A percentile compares a stretch with the other conserved stretches of the same genome.
Conservation (phyloP, 495 filamentous ascomycete genomes). For the Stereocaulon alpinum region DNA sequence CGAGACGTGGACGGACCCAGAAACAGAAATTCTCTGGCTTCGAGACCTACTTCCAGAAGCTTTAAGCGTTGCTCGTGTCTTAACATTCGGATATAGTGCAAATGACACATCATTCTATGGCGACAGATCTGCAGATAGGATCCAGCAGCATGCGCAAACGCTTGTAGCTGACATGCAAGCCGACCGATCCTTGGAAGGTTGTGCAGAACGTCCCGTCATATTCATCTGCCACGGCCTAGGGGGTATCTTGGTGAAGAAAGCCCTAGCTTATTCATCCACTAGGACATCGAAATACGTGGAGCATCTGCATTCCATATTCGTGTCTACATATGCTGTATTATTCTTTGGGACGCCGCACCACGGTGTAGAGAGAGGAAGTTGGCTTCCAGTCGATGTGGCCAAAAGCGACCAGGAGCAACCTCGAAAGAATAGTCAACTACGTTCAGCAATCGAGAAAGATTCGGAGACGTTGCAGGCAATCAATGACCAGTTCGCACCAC, state of each 20-base stretch:
- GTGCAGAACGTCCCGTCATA: slow-evolving; percentile 28
- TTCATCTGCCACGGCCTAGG: slow-evolving; percentile 42
- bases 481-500: slow-evolving; percentile 30
- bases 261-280: slow-evolving; percentile 23
- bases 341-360: slow-evolving; percentile 31
- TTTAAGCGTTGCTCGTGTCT: slow-evolving; percentile 13
- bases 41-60: slow-evolving; percentile 17
- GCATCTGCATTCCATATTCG: slow-evolving; percentile 25
- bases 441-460: slow-evolving; percentile 19
- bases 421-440: slow-evolving; percentile 12
- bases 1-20: slow-evolving; percentile 23
- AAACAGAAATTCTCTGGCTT: slow-evolving; percentile 15
- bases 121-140: slow-evolving; percentile 16
- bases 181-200: slow-evolving; percentile 19
- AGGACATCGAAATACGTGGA: slow-evolving; percentile 18
- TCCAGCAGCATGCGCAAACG: slow-evolving; percentile 19
- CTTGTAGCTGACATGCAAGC: slow-evolving; percentile 25
- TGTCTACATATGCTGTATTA: slow-evolving; percentile 25
- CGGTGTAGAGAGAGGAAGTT: slow-evolving; percentile 8
- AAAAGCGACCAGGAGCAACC: not conserved
- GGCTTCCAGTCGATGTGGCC: not conserved
- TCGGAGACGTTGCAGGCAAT: slow-evolving; percentile 28
- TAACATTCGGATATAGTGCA: slow-evolving; percentile 18
- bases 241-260: slow-evolving; percentile 36
- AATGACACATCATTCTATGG: slow-evolving; percentile 15